These are phyloP conservation scores for Prunus mira DNA, from an alignment of 306 rosid species.

Conservation along the genomic window DNA sequence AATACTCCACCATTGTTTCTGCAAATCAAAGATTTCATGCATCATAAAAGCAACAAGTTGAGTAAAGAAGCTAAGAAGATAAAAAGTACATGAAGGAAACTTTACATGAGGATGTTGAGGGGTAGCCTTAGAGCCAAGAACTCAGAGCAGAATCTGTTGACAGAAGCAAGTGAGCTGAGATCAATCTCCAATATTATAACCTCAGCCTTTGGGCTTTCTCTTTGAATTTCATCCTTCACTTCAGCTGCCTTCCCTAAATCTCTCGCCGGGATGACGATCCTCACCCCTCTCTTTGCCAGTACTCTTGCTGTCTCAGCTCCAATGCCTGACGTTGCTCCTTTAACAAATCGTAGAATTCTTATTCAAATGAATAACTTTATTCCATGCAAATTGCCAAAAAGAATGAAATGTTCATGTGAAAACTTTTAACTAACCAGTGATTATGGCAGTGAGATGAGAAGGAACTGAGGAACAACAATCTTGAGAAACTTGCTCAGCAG, in stretches of 20 bases:
- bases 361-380: too few relatives aligned
- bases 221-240: constrained; percentile 56
- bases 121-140: constrained; percentile 71
- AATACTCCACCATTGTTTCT: constrained; percentile 93
- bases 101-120: constrained; percentile 78
- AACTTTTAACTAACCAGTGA: constrained; percentile 55
- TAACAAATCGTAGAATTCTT: too few relatives aligned
- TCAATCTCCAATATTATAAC: constrained; percentile 72
- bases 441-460: constrained; percentile 66
- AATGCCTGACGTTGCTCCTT: constrained; percentile 86
- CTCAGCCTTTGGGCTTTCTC: constrained; percentile 74
- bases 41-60: neutral
- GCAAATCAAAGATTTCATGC: constrained; percentile 18
- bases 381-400: neutral
- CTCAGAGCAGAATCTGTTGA: constrained; percentile 62
- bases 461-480: constrained; percentile 30
- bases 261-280: constrained; percentile 82
- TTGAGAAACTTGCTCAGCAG: constrained; percentile 83
- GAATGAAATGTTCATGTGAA: too few relatives aligned
- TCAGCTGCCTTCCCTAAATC: constrained; percentile 61
- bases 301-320: constrained; percentile 97
- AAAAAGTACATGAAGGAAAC: constrained; percentile 7
- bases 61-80: neutral
- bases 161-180: constrained; percentile 82
- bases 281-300: constrained; percentile 87